phyloP scores from a whole-genome alignment of 805 yeast genomes.

The Metschnikowia lochheadii region DNA sequence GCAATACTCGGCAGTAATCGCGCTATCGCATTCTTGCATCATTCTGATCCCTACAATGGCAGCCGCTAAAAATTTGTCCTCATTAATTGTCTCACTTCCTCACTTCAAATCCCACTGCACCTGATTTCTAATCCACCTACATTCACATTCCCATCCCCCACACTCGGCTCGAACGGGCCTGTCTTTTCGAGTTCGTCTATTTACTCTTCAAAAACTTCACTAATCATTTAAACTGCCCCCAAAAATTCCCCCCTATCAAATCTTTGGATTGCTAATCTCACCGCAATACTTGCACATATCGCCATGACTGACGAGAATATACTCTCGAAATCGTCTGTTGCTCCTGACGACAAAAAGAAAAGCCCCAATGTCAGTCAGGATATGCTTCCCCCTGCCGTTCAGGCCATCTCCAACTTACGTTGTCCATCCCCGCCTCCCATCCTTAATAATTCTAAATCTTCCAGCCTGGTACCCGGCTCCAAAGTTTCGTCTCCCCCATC shows the following conservation, averaged over 20 bases:
- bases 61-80: constrained; percentile 4
- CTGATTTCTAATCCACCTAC: not conserved
- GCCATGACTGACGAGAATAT: not conserved
- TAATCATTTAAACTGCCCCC: not conserved
- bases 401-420: constrained; percentile 55
- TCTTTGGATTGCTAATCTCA: not conserved
- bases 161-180: not conserved
- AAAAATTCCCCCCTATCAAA: not conserved
- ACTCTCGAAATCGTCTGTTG: not conserved
- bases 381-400: constrained; percentile 44
- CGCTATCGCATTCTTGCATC: constrained; percentile 1
- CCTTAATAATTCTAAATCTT: constrained; percentile 25
- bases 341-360: not conserved
- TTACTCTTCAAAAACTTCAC: not conserved
- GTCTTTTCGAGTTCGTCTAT: not conserved
- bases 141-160: not conserved
- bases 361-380: constrained; percentile 1
- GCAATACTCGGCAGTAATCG: not conserved
- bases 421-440: constrained; percentile 78
- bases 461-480: constrained; percentile 5
- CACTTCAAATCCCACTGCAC: constrained; percentile 2
- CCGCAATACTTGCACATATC: not conserved
- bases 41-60: constrained; percentile 3
- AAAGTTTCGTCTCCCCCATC: constrained; percentile 6
- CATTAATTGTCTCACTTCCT: constrained; percentile 4